These are phyloP conservation scores for California macrophylla DNA, from an alignment of 441 rosid genomes.

Conservation along the genomic window DNA sequence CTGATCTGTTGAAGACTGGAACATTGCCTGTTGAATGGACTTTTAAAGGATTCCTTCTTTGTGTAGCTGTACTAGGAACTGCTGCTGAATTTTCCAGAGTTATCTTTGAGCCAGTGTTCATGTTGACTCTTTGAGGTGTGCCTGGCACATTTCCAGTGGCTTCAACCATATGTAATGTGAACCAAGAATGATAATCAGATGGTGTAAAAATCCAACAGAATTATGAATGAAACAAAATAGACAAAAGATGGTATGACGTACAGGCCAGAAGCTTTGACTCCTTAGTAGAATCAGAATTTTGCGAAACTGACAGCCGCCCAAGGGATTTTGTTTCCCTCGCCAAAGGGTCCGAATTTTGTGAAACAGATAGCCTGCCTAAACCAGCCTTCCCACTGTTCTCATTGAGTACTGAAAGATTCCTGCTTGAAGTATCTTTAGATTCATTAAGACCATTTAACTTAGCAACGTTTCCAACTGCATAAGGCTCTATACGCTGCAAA, in stretches of 20 bases:
- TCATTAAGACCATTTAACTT: slow-evolving; percentile 47
- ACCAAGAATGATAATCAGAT: slow-evolving; percentile 21
- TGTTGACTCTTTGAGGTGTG: slow-evolving; percentile 65
- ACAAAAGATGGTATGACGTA: slow-evolving; percentile 25
- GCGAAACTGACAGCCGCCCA: slow-evolving; percentile 62
- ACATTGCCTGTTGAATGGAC: slow-evolving; percentile 39
- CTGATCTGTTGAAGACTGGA: slow-evolving; percentile 46
- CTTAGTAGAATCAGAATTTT: slow-evolving; percentile 48
- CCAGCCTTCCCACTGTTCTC: slow-evolving; percentile 54
- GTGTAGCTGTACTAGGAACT: slow-evolving; percentile 38
- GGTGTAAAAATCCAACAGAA: slow-evolving; percentile 6
- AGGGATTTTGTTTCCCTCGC: slow-evolving; percentile 68
- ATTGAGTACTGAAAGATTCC: slow-evolving; percentile 41
- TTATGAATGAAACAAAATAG: background rate
- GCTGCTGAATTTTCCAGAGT: slow-evolving; percentile 31
- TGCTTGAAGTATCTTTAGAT: slow-evolving; percentile 41
- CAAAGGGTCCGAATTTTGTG: slow-evolving; percentile 56
- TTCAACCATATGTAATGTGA: slow-evolving; percentile 34
- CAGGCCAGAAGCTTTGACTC: slow-evolving; percentile 55
- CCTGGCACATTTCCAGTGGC: slow-evolving; percentile 69
- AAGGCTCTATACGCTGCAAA: slow-evolving; percentile 61
- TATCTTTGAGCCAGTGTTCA: slow-evolving; percentile 36
- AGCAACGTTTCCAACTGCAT: slow-evolving; percentile 35
- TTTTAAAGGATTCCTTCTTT: slow-evolving; percentile 47
- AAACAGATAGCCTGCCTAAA: slow-evolving; percentile 52